A percentile compares a stretch with the other conserved stretches of the same genome.
phyloP scores from a whole-genome alignment of 2,329 filamentous ascomycete species.

The Fusarium buharicum region DNA sequence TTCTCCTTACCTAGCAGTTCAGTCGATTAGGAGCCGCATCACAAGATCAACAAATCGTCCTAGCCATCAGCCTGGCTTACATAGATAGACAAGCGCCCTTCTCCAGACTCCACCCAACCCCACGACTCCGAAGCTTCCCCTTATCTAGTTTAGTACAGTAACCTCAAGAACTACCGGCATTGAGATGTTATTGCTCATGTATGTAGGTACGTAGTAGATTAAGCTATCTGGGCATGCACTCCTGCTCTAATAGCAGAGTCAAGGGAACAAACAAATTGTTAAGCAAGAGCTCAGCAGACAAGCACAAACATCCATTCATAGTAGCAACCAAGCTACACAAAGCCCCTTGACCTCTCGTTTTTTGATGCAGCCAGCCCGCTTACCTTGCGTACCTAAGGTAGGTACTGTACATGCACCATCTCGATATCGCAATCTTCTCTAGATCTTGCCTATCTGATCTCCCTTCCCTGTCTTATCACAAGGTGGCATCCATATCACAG shows the following conservation, averaged over 20 bases:
- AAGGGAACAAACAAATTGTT: background rate
- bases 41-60: conserved; percentile 14
- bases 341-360: conserved; percentile 1
- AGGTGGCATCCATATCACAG: background rate
- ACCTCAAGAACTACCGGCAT: conserved; percentile 29
- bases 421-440: background rate
- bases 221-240: background rate
- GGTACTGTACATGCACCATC: background rate
- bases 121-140: conserved; percentile 18
- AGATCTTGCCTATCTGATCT: conserved; percentile 1
- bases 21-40: conserved; percentile 6
- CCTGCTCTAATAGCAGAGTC: too few species aligned
- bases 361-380: background rate
- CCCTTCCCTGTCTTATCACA: conserved; percentile 2
- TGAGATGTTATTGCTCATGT: background rate
- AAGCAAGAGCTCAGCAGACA: background rate
- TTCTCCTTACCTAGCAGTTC: background rate
- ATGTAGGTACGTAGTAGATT: background rate
- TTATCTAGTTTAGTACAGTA: conserved; percentile 16
- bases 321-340: background rate
- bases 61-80: conserved; percentile 17
- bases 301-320: too few species aligned
- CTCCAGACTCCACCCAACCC: conserved; percentile 25
- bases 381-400: too few species aligned
- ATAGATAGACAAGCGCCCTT: conserved; percentile 16